phyloP scores from a whole-genome alignment of 2,329 filamentous ascomycete species.

The Furcasterigmium furcatum region DNA sequence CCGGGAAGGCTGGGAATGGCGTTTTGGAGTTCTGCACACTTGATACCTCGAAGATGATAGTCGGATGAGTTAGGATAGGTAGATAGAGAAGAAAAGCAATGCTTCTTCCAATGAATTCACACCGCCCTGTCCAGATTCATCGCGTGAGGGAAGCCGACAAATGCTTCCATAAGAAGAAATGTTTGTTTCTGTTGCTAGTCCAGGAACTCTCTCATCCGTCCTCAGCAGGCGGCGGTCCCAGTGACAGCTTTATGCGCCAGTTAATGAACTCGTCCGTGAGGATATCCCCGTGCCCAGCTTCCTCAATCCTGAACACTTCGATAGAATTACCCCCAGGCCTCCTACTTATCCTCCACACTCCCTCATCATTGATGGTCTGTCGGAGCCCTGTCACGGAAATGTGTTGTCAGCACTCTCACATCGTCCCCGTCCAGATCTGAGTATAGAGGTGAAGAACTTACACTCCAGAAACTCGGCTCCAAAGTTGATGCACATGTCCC shows the following conservation, averaged over 20 bases:
- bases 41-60: neutral
- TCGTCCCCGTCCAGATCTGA: no score
- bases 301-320: slow-evolving; percentile 71
- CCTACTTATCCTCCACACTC: slow-evolving; percentile 78
- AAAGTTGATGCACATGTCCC: slow-evolving; percentile 92
- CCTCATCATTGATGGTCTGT: slow-evolving; percentile 62
- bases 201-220: neutral
- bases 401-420: slow-evolving; percentile 1
- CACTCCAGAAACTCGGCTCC: slow-evolving; percentile 74
- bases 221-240: slow-evolving; percentile 14
- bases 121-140: no score
- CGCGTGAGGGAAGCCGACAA: neutral
- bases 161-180: neutral
- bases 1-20: neutral
- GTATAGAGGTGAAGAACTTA: slow-evolving; percentile 35
- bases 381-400: slow-evolving; percentile 56
- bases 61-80: neutral
- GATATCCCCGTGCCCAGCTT: slow-evolving; percentile 72
- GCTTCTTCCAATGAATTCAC: no score
- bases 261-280: slow-evolving; percentile 74
- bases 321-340: slow-evolving; percentile 60
- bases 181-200: neutral
- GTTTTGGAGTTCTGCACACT: neutral
- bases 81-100: neutral
- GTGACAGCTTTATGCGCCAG: slow-evolving; percentile 61